These are phyloP conservation scores for Nakazawaea wickerhamii DNA, from an alignment of 805 yeast genomes.

Conservation along the genomic window DNA sequence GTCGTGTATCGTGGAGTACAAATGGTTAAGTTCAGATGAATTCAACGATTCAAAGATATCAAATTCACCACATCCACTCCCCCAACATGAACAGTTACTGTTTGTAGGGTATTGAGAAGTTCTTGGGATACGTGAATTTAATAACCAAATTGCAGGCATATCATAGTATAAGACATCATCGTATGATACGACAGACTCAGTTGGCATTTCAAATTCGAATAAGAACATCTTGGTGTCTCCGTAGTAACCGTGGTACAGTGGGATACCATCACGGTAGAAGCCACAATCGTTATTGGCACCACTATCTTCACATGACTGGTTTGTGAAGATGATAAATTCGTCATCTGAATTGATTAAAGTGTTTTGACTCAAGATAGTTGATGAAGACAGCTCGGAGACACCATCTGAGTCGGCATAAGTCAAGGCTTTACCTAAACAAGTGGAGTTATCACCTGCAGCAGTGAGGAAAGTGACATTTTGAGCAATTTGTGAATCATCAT, in stretches of 20 bases:
- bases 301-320: constrained; percentile 49
- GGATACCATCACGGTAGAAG: constrained; percentile 67
- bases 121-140: constrained; percentile 69
- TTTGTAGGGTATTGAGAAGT: constrained; percentile 64
- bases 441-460: constrained; percentile 51
- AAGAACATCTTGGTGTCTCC: constrained; percentile 68
- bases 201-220: constrained; percentile 66
- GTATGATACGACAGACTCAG: constrained; percentile 34
- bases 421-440: constrained; percentile 66
- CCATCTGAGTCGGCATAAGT: constrained; percentile 61
- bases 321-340: constrained; percentile 58
- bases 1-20: constrained; percentile 68
- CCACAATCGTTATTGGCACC: constrained; percentile 61
- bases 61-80: constrained; percentile 73
- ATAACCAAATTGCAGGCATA: constrained; percentile 74
- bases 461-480: constrained; percentile 66
- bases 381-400: constrained; percentile 32
- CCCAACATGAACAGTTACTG: constrained; percentile 69
- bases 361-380: constrained; percentile 45
- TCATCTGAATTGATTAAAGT: constrained; percentile 49
- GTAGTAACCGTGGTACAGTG: constrained; percentile 67
- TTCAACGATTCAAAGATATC: constrained; percentile 75
- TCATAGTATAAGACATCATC: constrained; percentile 38
- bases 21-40: constrained; percentile 45
- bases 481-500: constrained; percentile 40